Conservation (phyloP, 345 rosid genomes). For the Murraya paniculata region DNA sequence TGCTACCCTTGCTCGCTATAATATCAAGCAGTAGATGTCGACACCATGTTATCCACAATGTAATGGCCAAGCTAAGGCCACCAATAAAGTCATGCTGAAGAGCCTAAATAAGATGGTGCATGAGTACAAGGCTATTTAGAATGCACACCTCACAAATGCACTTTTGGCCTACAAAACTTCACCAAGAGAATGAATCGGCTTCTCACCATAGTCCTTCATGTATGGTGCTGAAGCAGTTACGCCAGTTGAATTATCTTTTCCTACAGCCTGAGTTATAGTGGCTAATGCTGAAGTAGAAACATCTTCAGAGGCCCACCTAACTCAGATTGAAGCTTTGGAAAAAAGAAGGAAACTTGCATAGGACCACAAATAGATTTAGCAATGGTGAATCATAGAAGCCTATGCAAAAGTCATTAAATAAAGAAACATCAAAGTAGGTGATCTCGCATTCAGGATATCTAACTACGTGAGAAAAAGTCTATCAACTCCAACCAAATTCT, state of each 20-base stretch:
- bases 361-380: background rate
- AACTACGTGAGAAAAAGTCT: too few species aligned
- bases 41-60: background rate
- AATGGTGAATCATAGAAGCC: too few species aligned
- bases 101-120: background rate
- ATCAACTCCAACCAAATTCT: too few species aligned
- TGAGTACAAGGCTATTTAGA: background rate
- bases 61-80: background rate
- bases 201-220: background rate
- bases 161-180: background rate
- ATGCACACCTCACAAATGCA: background rate
- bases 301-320: background rate
- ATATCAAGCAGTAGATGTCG: background rate
- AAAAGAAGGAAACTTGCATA: too few species aligned
- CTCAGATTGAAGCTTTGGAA: background rate
- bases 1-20: background rate
- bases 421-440: too few species aligned
- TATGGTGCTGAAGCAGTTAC: background rate
- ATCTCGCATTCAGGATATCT: too few species aligned
- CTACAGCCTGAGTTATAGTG: background rate
- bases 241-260: background rate
- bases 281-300: rapidly evolving
- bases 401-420: too few species aligned
- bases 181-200: background rate
- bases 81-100: background rate